Conservation (phyloP, 352 stramenopile species). For the Phytophthora sp. region DNA sequence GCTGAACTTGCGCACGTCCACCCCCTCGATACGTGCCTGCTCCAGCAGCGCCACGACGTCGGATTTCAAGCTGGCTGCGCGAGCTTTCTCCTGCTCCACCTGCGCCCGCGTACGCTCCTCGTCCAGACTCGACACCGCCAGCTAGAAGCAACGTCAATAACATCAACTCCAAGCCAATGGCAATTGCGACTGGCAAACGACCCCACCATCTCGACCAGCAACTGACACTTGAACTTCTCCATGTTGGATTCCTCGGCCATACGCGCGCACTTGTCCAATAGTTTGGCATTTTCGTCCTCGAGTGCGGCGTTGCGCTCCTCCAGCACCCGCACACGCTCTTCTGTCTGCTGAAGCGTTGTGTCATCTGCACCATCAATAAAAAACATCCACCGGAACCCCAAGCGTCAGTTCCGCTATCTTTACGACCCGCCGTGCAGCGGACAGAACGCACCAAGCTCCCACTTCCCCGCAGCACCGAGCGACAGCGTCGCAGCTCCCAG, state of each 20-base stretch:
- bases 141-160: slow-evolving; percentile 36
- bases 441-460: slow-evolving; percentile 60
- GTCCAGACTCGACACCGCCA: slow-evolving; percentile 83
- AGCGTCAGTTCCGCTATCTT: not conserved
- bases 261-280: slow-evolving; percentile 62
- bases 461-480: slow-evolving; percentile 52
- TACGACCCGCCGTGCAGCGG: not conserved
- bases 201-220: slow-evolving; percentile 86
- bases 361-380: slow-evolving; percentile 50
- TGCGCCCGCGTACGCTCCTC: slow-evolving; percentile 72
- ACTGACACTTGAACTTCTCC: slow-evolving; percentile 89
- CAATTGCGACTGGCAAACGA: not conserved
- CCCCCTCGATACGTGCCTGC: slow-evolving; percentile 61
- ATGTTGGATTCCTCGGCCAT: slow-evolving; percentile 86
- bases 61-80: slow-evolving; percentile 56
- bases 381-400: not conserved
- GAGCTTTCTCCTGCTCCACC: slow-evolving; percentile 67
- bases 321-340: slow-evolving; percentile 42
- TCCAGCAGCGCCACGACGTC: slow-evolving; percentile 79
- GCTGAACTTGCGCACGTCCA: slow-evolving; percentile 71
- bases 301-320: slow-evolving; percentile 53
- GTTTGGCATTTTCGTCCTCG: slow-evolving; percentile 64
- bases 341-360: slow-evolving; percentile 51
- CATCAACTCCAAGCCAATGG: not conserved
- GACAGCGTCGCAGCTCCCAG: slow-evolving; percentile 60